A percentile compares a stretch with the other conserved stretches of the same genome.
Conservation (phyloP, 352 stramenopile species). For the Phytophthora pistaciae region DNA sequence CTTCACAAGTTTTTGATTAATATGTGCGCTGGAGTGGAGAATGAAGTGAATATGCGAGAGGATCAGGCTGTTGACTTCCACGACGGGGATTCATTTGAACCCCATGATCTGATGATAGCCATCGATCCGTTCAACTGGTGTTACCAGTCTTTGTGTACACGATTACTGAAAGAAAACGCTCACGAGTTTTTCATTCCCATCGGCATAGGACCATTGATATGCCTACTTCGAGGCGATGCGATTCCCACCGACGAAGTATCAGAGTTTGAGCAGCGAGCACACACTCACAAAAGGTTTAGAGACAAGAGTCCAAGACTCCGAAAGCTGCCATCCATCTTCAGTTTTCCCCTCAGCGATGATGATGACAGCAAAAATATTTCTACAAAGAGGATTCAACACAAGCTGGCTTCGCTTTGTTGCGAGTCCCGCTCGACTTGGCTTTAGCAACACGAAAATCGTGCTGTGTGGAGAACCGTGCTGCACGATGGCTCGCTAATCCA, state of each 20-base stretch:
- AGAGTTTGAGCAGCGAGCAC: slow-evolving; percentile 40
- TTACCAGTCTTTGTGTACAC: slow-evolving; percentile 41
- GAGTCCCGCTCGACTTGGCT: neutral
- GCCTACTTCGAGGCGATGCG: slow-evolving; percentile 38
- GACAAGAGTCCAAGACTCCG: slow-evolving; percentile 3
- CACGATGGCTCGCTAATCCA: slow-evolving; percentile 33
- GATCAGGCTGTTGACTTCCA: neutral
- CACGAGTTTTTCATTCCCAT: slow-evolving; percentile 51
- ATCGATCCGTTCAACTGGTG: slow-evolving; percentile 77
- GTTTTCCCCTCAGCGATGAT: slow-evolving; percentile 23
- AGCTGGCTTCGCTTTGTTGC: slow-evolving; percentile 16
- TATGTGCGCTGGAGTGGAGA: slow-evolving; percentile 24
- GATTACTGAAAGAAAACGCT: slow-evolving; percentile 27
- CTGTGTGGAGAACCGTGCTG: slow-evolving; percentile 26
- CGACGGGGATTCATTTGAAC: slow-evolving; percentile 26
- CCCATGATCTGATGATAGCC: slow-evolving; percentile 46
- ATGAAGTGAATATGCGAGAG: neutral
- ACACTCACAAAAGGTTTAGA: neutral
- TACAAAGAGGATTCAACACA: neutral
- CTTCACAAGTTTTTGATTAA: slow-evolving; percentile 53
- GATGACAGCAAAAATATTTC: slow-evolving; percentile 4
- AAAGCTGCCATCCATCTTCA: slow-evolving; percentile 53
- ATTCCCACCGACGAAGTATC: slow-evolving; percentile 62
- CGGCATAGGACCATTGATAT: slow-evolving; percentile 44
- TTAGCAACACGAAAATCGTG: slow-evolving; percentile 9